Base-by-base conservation (phyloP, 306 rosid genomes). In the Dicorynia guianensis region DNA sequence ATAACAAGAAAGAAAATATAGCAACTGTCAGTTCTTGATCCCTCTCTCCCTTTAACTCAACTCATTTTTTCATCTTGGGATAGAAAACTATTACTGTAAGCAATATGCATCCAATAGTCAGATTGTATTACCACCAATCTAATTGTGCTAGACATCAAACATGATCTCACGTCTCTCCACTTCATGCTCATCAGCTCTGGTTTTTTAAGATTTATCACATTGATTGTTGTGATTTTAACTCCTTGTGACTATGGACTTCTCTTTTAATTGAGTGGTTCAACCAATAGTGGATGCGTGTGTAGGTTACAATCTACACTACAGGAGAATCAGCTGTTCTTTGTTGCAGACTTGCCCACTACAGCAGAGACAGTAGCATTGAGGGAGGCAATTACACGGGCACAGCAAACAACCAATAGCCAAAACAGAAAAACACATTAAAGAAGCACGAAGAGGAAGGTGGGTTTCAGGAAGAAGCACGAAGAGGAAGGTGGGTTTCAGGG, bases 111-210 rank as follows among this genome's bases (percentile, higher is more conserved):
- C 48, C 7, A 63, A 8, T 53, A 38, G 72, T 76, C 50, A 66
- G 34, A 33, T 72, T 65, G 20, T 40, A 5, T 44, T 3, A n/a
- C 10, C 46, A 40, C 6, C 10, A 40, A n/a, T 40, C 10, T 40
- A 8, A 40, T 40, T 40, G 46, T 40, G 46, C 10, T 40, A 40
- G 8, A 40, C 4, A 8, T 40, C 46, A 40, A 40, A 5, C 25
- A 50, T 8, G 60, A 38, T 62, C 9, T 63, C 17, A 70, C 64
- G 48, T 43, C 63, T 15, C 44, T 34, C 55, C 50, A 44, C 50
- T 56, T n/a, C n/a, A 70, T 66, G 63, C 52, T 77, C 60, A 11
- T 50, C 67, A 72, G 35, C 71, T 50, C 63, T 66, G 35, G 67
- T 66, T 63, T 35, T 35, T 53, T 72, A 57, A 66, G 38, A 67